Evolutionary conservation across 2,329 filamentous ascomycete genomes (phyloP), one percentile per base, ranked within the genome.

Genomic region (Colletotrichum sansevieriae): DNA sequence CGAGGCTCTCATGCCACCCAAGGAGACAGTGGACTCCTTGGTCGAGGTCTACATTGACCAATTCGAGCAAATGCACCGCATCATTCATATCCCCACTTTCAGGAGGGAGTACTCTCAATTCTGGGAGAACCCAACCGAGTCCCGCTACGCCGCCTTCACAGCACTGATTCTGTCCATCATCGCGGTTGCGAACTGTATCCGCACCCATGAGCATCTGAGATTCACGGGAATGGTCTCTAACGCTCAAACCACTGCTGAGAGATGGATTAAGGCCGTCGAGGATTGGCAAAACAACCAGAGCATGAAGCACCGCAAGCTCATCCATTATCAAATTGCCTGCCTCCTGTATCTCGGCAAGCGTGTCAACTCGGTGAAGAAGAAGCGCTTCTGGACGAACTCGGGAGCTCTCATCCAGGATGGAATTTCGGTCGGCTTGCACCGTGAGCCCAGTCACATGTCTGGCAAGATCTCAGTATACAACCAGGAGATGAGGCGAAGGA

Each of bases 281-380:
- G 78, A 78, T 37, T 90, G 87, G 87, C 80, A 83, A 39, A 75
- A 78, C 29, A 79, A 79, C 41, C 87, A 90, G 77, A 89, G 87
- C 75, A 84, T 89, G 75, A 90, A 90, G 77, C 87, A 89, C 71
- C 84, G 87, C 54, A 83, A 83, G 51, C 82, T 90, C 25, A 85
- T 90, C 13, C 86, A 90, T 75, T 89, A 88, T 74, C 87, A 90
- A 75, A 84, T 90, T 15, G 82, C 83, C 12, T 89, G 87, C 72
- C 78, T 90, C 37, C 74, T 87, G n/a, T 89, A 88, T 71, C 82
- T 90, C 2, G 86, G 85, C 49, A 90, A 89, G 80, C 81, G 86
- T 35, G 84, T 89, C 71, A 90, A 90, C 76, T 87, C 85, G 2
- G 84, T 90, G 71, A 88, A 89, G 80, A 90, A 90, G 83, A 90